These are phyloP conservation scores for Alternaria sp. DNA, from an alignment of 2,329 filamentous ascomycete species.

Conservation along the genomic window DNA sequence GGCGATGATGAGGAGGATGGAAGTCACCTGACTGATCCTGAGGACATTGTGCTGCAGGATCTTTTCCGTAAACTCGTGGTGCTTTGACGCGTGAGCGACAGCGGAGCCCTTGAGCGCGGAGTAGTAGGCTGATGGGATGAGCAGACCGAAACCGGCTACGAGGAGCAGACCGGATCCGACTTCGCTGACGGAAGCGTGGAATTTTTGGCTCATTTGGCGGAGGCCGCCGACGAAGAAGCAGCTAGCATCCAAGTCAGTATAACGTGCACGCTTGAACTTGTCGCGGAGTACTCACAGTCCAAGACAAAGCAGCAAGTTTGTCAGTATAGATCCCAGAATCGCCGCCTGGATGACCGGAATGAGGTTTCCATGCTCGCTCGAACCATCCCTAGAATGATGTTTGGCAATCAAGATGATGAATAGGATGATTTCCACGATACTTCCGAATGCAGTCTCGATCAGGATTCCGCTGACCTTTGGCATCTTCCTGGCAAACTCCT, in stretches of 20 bases:
- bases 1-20: constrained; percentile 47
- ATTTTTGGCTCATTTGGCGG: constrained; percentile 71
- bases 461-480: constrained; percentile 75
- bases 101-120: constrained; percentile 55
- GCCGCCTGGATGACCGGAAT: constrained; percentile 80
- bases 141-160: constrained; percentile 70
- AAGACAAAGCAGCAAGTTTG: constrained; percentile 81
- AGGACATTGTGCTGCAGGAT: constrained; percentile 46
- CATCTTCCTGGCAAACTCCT: constrained; percentile 76
- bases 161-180: constrained; percentile 79
- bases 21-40: constrained; percentile 48
- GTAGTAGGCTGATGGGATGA: constrained; percentile 48
- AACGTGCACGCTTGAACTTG: too few relatives aligned
- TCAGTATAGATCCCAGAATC: constrained; percentile 82
- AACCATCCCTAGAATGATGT: constrained; percentile 52
- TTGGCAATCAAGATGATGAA: constrained; percentile 77
- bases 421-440: constrained; percentile 81
- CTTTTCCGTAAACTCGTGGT: constrained; percentile 44
- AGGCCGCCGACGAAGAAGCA: constrained; percentile 84
- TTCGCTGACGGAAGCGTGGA: constrained; percentile 79
- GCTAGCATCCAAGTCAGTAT: not conserved
- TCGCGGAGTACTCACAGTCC: constrained; percentile 57
- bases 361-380: constrained; percentile 45
- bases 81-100: constrained; percentile 36
- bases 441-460: constrained; percentile 68